These are phyloP conservation scores for Beta corolliflora DNA, from an alignment of 179 eudicot genomes.

Conservation along the genomic window DNA sequence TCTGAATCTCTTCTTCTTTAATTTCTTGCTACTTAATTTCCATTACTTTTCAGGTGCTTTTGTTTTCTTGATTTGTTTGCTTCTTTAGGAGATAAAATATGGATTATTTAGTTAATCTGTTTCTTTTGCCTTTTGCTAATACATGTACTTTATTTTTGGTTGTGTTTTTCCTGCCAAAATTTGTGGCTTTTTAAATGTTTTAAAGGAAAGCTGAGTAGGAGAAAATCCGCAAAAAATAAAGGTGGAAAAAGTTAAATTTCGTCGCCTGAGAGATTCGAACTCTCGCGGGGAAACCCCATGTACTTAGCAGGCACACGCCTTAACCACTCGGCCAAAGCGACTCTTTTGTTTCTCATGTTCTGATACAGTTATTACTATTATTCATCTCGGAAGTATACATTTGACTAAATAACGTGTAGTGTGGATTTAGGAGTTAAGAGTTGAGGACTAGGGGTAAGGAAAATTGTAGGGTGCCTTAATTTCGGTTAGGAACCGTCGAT, in stretches of 20 bases:
- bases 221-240: background rate
- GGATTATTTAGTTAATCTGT: background rate
- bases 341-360: background rate
- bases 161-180: background rate
- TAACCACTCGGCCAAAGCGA: constrained; percentile 52
- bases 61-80: background rate
- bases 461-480: too few species aligned
- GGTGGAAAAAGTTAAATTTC: background rate
- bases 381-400: background rate
- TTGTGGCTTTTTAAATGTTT: background rate
- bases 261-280: constrained; percentile 45
- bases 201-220: background rate
- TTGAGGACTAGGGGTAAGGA: too few species aligned
- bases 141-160: background rate
- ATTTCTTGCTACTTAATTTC: background rate
- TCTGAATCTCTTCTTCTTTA: background rate
- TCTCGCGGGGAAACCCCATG: constrained; percentile 44
- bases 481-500: too few species aligned
- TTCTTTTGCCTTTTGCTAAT: background rate
- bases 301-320: constrained; percentile 44
- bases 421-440: background rate
- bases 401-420: background rate
- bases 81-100: background rate
- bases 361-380: background rate
- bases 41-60: too few species aligned